Percentiles rank a stretch among this genome's conserved stretches.
Evolutionary conservation across 2,329 filamentous ascomycete species (phyloP).

Genomic region (Dactylellina cionopaga): DNA sequence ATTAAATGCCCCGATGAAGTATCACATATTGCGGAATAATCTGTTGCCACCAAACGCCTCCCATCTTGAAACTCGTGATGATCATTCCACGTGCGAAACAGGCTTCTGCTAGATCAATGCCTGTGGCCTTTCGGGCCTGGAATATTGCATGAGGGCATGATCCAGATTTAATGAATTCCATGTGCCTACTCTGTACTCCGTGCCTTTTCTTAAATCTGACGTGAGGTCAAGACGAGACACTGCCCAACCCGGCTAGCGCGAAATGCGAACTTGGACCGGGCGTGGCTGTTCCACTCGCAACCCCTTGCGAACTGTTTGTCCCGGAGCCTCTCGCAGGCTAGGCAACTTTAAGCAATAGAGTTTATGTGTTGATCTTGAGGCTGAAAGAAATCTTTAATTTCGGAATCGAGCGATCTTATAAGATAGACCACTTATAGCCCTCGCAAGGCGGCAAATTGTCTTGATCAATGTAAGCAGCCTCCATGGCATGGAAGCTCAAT

Average conservation of each 20-base stretch:
- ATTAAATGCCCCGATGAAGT: background rate
- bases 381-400: slow-evolving; percentile 32
- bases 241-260: slow-evolving; percentile 24
- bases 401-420: slow-evolving; percentile 48
- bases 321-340: slow-evolving; percentile 9
- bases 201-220: slow-evolving; percentile 27
- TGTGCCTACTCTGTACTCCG: background rate
- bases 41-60: too few relatives aligned
- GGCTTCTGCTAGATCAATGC: background rate
- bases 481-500: background rate
- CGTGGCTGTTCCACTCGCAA: background rate
- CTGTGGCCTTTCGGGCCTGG: slow-evolving; percentile 21
- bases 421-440: slow-evolving; percentile 30
- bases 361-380: slow-evolving; percentile 28
- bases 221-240: slow-evolving; percentile 35
- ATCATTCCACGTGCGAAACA: slow-evolving; percentile 16
- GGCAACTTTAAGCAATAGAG: slow-evolving; percentile 21
- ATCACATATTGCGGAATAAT: too few relatives aligned
- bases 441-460: slow-evolving; percentile 17
- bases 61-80: slow-evolving; percentile 25
- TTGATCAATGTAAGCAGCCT: slow-evolving; percentile 16
- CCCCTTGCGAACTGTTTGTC: background rate
- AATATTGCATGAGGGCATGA: slow-evolving; percentile 32
- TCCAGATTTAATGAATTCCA: slow-evolving; percentile 31
- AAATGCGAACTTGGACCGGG: slow-evolving; percentile 25